Evolutionary conservation across 78 protist species (phyloP), one percentile per base, ranked within the genome.

Genomic region (Speleostelium caveatum): DNA sequence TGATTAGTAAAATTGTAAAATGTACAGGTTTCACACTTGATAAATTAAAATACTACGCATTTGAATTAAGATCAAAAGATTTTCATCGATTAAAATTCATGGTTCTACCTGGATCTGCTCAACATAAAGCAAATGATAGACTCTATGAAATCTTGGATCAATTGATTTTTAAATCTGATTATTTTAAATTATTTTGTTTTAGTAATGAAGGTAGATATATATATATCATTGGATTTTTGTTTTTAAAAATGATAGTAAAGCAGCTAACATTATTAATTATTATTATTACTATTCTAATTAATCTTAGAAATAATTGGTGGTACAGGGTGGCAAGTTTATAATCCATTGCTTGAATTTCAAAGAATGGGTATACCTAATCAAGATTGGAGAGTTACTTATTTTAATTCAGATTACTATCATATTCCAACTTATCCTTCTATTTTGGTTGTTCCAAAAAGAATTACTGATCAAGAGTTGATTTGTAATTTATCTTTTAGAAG

Each of bases 351-450:
- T 10, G 95, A 92, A 38, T 92, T 45, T 59, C 26, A 73, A 33
- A 45, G 95, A 60, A 63, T 80, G 60, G 66, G 67, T 5, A 69
- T 92, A 16, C 86, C 85, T 17, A 56, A 73, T 63, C 92, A 92
- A 22, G 49, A 66, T 19, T 80, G 90, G 88, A 78, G 88, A 39
- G 58, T 91, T 0, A 32, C 86, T 26, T 41, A 73, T 19, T 65
- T 78, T 21, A 78, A 80, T 28, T 55, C 24, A 14, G 68, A 87
- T 49, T 95, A 66, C 45, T n/a, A 35, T 4, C 24, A 67, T 22
- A 86, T 86, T 42, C 88, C 80, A 38, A 89, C 97, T 2, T 96
- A 96, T 76, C 96, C 97, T 65, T 36, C 33, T 2, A 2, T 51
- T 26, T 24, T 96, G 59, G 75, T 73, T 16, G 94, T 95, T 0